Base-by-base conservation (phyloP, 2,329 filamentous ascomycete species). In the Botrytis fabae region DNA sequence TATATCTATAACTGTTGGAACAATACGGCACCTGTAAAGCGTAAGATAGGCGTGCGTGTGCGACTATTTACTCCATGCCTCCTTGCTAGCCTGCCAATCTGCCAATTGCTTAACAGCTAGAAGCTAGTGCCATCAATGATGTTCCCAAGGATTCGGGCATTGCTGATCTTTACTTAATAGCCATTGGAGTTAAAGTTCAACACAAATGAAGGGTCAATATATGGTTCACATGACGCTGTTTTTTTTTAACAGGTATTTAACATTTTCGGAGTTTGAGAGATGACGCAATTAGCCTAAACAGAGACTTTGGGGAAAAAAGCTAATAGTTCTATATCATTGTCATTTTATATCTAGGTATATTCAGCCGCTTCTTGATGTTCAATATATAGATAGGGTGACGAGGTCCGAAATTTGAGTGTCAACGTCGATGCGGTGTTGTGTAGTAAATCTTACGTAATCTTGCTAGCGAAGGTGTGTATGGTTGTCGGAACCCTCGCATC, bases 201-300 rank as follows among this genome's bases (percentile, higher is more conserved):
- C 16, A 25, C 28, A 48, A 44, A 48, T 46, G 62, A 35, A 64
- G n/a, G 40, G 28, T n/a, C 28, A 28, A 44, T 12, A 18, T 38
- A 38, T n/a, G 20, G 42, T 48, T 48, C 63, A 65, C 42, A 65
- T 65, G 63, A 65, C 8, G n/a, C 16, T 65, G 42, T 22, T 65
- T 18, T 32, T 32, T n/a, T 25, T 14, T 14, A 12, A 44, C 16
- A 46, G 63, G 8, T 38, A 22, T 38, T 14, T 61, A 38, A 40
- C 35, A 40, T 61, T 38, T 25, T 25, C 20, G 44, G 44, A 38
- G 6, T n/a, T 38, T 25, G 63, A 46, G 44, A 18, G 51, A 46
- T 20, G 20, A n/a, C 16, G 8, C 14, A n/a, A 66, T 51, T 66
- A 66, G 63, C 22, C 63, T 66, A 38, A 66, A 40, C 20, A 25